Conservation (phyloP, 148 eudicot genomes). For the Camellia lanceoleosa region DNA sequence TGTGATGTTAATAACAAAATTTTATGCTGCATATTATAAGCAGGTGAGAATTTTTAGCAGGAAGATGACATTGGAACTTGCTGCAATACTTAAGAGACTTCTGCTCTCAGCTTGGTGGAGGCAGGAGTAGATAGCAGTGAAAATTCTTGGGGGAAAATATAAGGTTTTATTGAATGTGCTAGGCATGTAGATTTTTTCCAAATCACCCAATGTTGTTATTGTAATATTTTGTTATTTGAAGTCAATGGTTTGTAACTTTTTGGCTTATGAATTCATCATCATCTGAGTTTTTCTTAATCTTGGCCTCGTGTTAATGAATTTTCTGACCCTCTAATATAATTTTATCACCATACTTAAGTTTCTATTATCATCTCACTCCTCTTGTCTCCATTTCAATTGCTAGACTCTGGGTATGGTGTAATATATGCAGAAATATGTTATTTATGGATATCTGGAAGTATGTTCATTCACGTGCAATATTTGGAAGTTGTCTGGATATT, state of each 20-base stretch:
- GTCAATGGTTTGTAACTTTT: neutral
- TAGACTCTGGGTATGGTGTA: neutral
- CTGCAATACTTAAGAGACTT: neutral
- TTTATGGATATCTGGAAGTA: neutral
- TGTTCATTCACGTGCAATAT: neutral
- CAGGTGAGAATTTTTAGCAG: neutral
- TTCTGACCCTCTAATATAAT: neutral
- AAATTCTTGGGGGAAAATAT: constrained; percentile 9
- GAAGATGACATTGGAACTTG: neutral
- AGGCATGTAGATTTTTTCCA: neutral
- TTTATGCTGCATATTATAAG: neutral
- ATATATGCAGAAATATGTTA: neutral
- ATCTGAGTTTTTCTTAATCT: neutral
- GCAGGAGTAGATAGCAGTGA: constrained; percentile 2
- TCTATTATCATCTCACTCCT: neutral
- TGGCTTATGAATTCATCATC: constrained; percentile 1
- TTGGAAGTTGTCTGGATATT: neutral
- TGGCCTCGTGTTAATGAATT: neutral
- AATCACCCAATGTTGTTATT: neutral
- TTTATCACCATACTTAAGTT: neutral
- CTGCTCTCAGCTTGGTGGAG: neutral
- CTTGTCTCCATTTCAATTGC: constrained; percentile 7
- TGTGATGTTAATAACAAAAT: neutral
- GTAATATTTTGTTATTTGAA: neutral
- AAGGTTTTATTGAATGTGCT: constrained; percentile 1